Evolutionary conservation across 2,329 filamentous ascomycete species (phyloP).

Genomic region (Colletotrichum sp.): DNA sequence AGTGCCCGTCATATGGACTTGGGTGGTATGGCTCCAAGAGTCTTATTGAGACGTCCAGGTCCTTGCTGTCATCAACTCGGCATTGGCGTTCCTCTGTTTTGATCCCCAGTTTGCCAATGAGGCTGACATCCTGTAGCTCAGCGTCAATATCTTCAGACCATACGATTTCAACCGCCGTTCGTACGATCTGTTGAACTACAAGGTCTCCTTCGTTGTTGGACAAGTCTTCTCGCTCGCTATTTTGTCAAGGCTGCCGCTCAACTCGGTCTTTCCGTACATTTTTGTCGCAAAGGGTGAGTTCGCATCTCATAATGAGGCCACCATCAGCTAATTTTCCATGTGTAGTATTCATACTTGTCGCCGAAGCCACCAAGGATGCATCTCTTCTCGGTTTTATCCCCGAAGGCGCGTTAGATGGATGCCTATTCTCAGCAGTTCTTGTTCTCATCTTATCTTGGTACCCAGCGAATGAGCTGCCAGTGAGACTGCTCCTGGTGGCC

Average conservation of each 20-base stretch:
- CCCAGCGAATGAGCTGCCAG: background rate
- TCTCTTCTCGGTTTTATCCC: rapidly evolving
- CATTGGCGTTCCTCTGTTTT: too few species aligned
- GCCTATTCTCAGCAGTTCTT: rapidly evolving
- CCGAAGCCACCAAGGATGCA: background rate
- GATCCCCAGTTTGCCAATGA: background rate
- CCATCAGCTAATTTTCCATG: background rate
- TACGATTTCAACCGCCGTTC: background rate
- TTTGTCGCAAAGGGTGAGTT: background rate
- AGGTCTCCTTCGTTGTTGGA: background rate
- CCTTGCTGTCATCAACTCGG: too few species aligned
- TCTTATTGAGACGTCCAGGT: too few species aligned
- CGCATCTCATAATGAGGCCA: background rate
- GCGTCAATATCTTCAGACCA: background rate
- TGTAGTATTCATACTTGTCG: background rate
- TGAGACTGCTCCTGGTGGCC: background rate
- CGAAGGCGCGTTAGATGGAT: background rate
- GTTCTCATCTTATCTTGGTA: background rate
- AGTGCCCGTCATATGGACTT: background rate
- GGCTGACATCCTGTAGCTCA: background rate
- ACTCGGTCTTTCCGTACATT: background rate
- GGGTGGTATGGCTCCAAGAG: too few species aligned
- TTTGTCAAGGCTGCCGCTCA: background rate
- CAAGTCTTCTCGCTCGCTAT: background rate
- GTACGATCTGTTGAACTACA: background rate